Evolutionary conservation across 148 eudicot species (phyloP).

Genomic region (Hydrangea macrophylla): DNA sequence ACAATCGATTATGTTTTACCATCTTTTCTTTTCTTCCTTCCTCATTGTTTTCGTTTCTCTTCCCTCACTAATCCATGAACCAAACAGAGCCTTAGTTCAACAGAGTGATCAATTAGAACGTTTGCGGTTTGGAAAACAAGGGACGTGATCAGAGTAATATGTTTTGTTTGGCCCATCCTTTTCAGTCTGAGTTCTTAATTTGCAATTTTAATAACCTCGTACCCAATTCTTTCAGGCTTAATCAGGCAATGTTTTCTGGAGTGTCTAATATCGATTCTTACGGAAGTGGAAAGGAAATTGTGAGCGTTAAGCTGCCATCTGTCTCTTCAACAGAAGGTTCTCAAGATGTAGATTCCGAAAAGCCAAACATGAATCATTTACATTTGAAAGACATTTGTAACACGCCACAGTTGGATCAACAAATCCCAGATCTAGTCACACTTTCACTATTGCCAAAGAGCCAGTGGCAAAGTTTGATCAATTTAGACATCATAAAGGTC

Average conservation of each 20-base stretch:
- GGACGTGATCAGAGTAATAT: background rate
- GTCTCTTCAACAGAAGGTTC: conserved; percentile 49
- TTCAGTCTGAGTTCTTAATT: background rate
- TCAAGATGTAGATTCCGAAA: conserved; percentile 33
- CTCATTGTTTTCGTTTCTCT: too few species aligned
- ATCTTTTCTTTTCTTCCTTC: too few species aligned
- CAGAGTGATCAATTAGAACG: background rate
- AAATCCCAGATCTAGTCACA: conserved; percentile 89
- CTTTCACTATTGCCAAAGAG: conserved; percentile 90
- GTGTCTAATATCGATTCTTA: conserved; percentile 48
- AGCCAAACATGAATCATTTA: conserved; percentile 19
- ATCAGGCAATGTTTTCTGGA: conserved; percentile 89
- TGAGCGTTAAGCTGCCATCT: conserved; percentile 72
- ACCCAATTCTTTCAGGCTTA: conserved; percentile 58
- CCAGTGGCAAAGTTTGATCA: conserved; percentile 98
- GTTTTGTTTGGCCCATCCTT: background rate
- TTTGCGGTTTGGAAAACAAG: background rate
- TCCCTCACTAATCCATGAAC: too few species aligned
- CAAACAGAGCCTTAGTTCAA: too few species aligned
- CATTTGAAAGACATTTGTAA: conserved; percentile 25
- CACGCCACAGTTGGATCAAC: conserved; percentile 31
- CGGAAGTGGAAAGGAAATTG: conserved; percentile 82
- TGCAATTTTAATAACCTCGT: background rate
- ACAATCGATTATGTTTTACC: too few species aligned
- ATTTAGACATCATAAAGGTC: conserved; percentile 90